Base-by-base conservation (phyloP, 2,329 filamentous ascomycete species). In the Neoscytalidium dimidiatum region DNA sequence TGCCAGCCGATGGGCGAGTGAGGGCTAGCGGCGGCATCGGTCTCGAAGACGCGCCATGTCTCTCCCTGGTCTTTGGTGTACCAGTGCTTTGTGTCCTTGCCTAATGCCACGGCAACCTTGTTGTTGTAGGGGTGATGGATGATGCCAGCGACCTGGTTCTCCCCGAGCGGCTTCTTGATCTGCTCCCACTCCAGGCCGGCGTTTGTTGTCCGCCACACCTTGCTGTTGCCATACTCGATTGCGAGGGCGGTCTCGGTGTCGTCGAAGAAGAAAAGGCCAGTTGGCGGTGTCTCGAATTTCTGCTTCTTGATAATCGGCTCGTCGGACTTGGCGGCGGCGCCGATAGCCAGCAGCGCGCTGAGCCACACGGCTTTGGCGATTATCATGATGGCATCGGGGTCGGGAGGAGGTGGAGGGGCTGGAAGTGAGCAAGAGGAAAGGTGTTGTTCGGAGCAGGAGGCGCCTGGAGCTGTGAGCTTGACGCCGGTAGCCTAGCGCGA, bases 241-340 rank as follows among this genome's bases (percentile, higher is more conserved):
- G 92, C 88, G 51, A 98, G 79, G 66, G 96, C 83, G 60, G 90
- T 86, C 75, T 97, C 90, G 69, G 92, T 94, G 76, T 94, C 92
- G 73, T 95, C 90, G 74, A 99, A 98, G 80, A 97, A 99, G 79
- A 91, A 90, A 69, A 97, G 81, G 53, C 63, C 63, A 51, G 29
- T 26, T 46, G 92, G 91, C 48, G 81, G 77, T 70, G 87, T 81
- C 44, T 90, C 82, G 77, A 96, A 90, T 58, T 84, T 79, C 62
- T 82, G 89, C 67, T 83, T 80, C 66, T 83, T 82, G 71, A 96
- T 84, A 62, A 82, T 83, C 19, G 92, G 92, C n/a, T 53, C 62
- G 51, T 83, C 81, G 72, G 87, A 84, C 67, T 83, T 82, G 75
- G 89, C 88, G 71, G 70, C 23, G 64, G 35, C 46, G 46, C 49